Evolutionary conservation across 2,329 filamentous ascomycete genomes (phyloP).

Genomic region (Claviceps africana): DNA sequence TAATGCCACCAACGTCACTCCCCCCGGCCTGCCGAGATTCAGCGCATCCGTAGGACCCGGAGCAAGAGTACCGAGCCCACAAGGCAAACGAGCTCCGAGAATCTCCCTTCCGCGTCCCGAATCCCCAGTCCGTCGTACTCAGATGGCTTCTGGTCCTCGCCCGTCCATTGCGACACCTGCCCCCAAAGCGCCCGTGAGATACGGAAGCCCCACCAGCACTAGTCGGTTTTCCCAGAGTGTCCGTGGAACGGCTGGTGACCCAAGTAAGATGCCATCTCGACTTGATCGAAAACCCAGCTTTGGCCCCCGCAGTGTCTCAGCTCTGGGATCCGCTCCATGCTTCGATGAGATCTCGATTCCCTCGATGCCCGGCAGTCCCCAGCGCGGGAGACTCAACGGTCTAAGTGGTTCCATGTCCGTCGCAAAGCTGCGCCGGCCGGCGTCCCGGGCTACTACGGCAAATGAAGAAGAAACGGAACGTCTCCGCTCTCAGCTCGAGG

Average conservation of each 20-base stretch:
- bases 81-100: constrained; percentile 50
- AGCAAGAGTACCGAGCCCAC: constrained; percentile 52
- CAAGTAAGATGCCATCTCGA: constrained; percentile 38
- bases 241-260: constrained; percentile 46
- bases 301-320: constrained; percentile 45
- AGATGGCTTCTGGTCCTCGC: constrained; percentile 45
- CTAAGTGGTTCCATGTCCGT: constrained; percentile 41
- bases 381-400: constrained; percentile 39
- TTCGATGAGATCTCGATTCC: constrained; percentile 43
- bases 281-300: constrained; percentile 36
- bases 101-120: constrained; percentile 78
- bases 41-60: constrained; percentile 75
- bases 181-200: constrained; percentile 17
- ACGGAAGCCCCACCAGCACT: constrained; percentile 28
- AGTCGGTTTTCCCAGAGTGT: constrained; percentile 50
- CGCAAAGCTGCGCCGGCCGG: constrained; percentile 38
- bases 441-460: constrained; percentile 35
- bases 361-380: constrained; percentile 29
- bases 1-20: constrained; percentile 46
- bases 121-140: constrained; percentile 61
- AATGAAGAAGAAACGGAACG: constrained; percentile 62
- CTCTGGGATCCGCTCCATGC: constrained; percentile 36
- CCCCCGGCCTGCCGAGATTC: constrained; percentile 60
- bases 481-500: constrained; percentile 60
- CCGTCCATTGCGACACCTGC: constrained; percentile 38